phyloP scores from a whole-genome alignment of 2,329 filamentous ascomycete genomes.

The Endocalyx cinctus region DNA sequence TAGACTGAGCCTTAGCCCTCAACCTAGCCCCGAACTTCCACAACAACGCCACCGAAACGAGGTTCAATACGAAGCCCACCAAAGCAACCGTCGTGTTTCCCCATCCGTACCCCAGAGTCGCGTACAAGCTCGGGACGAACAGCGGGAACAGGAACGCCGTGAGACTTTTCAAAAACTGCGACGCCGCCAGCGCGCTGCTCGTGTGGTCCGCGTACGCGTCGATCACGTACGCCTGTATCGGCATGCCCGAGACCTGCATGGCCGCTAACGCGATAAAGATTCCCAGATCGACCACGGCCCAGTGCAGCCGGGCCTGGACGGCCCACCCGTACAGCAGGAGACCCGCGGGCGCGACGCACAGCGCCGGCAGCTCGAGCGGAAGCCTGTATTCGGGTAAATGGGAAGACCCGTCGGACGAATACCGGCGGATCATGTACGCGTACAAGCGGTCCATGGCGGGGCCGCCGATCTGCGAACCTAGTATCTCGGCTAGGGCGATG shows the following conservation, averaged over 20 bases:
- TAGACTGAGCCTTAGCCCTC: conserved; percentile 18
- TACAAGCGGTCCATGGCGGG: conserved; percentile 38
- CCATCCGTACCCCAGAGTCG: conserved; percentile 35
- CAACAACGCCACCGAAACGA: conserved; percentile 38
- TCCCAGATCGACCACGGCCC: conserved; percentile 34
- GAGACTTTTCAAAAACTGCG: conserved; percentile 40
- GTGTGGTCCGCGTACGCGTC: conserved; percentile 43
- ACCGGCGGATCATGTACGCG: not conserved
- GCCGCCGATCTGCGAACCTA: conserved; percentile 45
- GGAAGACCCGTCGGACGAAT: conserved; percentile 5
- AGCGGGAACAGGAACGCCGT: conserved; percentile 45
- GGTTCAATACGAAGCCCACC: conserved; percentile 34
- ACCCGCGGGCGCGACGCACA: conserved; percentile 35
- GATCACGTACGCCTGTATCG: conserved; percentile 35
- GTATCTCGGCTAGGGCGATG: conserved; percentile 57
- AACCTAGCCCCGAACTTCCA: conserved; percentile 39
- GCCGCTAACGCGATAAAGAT: conserved; percentile 29
- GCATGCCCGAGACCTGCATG: conserved; percentile 27
- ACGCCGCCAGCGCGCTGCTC: conserved; percentile 41
- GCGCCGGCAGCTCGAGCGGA: conserved; percentile 51
- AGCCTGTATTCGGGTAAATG: conserved; percentile 57
- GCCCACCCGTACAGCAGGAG: conserved; percentile 41
- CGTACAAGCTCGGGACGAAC: conserved; percentile 39
- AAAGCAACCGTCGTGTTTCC: conserved; percentile 40
- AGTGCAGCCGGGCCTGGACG: conserved; percentile 31